Percentiles rank a stretch among this genome's conserved stretches.
phyloP scores from a whole-genome alignment of 106 monocot genomes.

The Gastrodia elata region DNA sequence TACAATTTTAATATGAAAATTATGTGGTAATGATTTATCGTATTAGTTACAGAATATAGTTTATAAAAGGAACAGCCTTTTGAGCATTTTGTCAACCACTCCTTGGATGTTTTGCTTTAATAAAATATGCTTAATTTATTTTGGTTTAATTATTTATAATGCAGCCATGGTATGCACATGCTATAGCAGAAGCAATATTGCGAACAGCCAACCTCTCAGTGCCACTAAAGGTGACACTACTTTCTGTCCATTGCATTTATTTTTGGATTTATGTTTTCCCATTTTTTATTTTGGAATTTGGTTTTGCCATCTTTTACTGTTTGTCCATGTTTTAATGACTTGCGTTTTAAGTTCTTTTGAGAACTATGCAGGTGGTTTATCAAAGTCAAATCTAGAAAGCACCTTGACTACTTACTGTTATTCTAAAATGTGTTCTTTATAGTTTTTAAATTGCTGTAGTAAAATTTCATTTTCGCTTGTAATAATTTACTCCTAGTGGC shows the following conservation, averaged over 20 bases:
- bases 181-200: slow-evolving; percentile 93
- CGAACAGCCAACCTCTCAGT: slow-evolving; percentile 85
- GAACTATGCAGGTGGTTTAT: neutral
- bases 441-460: neutral
- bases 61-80: neutral
- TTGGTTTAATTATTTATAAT: neutral
- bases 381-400: neutral
- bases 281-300: neutral
- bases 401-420: neutral
- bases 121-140: neutral
- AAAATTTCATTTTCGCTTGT: neutral
- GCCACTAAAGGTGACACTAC: slow-evolving; percentile 60
- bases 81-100: neutral
- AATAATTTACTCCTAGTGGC: too few relatives aligned
- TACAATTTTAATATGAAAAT: neutral
- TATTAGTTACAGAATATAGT: neutral
- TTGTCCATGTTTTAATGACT: neutral
- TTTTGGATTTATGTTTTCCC: neutral
- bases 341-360: neutral
- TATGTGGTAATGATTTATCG: neutral
- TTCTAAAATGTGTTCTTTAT: neutral
- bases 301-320: neutral
- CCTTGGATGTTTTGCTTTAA: neutral
- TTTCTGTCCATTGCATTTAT: neutral
- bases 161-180: slow-evolving; percentile 99